Conservation (phyloP, 768 basidiomycete species). For the Xerocomellus chrysenteron region DNA sequence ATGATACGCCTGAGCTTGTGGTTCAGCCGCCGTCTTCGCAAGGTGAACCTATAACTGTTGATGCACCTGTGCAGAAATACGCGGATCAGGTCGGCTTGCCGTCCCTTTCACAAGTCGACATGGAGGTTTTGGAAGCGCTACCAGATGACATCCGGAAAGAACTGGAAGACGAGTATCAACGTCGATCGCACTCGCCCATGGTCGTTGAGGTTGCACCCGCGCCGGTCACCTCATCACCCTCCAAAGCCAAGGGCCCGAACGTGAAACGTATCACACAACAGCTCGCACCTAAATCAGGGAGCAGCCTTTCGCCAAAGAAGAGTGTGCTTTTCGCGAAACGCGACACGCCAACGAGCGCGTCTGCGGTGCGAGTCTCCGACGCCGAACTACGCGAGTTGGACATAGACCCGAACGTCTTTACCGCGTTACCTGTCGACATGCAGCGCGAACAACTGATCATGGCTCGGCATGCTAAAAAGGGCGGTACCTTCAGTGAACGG, state of each 20-base stretch:
- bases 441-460: constrained; percentile 74
- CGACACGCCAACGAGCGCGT: constrained; percentile 23
- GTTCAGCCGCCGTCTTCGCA: constrained; percentile 37
- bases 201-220: constrained; percentile 13
- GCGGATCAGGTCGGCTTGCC: constrained; percentile 46
- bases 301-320: constrained; percentile 39
- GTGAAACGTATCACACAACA: constrained; percentile 62
- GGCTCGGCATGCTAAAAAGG: constrained; percentile 48
- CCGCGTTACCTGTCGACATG: constrained; percentile 57
- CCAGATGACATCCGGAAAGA: constrained; percentile 70
- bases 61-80: constrained; percentile 11
- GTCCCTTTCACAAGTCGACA: constrained; percentile 75
- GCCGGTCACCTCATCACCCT: background rate
- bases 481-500: constrained; percentile 39
- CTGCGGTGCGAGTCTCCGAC: constrained; percentile 47
- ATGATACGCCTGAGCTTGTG: constrained; percentile 18
- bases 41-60: constrained; percentile 17
- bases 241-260: constrained; percentile 40
- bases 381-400: constrained; percentile 60
- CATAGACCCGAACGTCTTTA: constrained; percentile 75
- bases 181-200: constrained; percentile 54
- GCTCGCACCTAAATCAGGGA: constrained; percentile 54
- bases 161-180: constrained; percentile 63
- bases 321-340: constrained; percentile 39
- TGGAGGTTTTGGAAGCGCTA: constrained; percentile 64